Base-by-base conservation (phyloP, 768 basidiomycete species). In the Boletellus emodensis region DNA sequence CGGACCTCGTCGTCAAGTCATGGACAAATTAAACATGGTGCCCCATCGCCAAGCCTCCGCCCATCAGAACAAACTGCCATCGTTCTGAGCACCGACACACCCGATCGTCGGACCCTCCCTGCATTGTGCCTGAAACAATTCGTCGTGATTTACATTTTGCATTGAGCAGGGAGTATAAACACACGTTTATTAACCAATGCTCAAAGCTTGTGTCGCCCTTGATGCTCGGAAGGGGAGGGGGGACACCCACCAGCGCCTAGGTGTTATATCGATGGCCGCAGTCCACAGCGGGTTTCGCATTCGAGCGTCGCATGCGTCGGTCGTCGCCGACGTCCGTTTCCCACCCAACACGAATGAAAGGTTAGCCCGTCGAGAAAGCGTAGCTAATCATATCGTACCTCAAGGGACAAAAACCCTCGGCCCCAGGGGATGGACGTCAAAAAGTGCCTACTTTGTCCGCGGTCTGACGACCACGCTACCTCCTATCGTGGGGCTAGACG, bases 391-490 rank as follows among this genome's bases (percentile, higher is more conserved):
- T 47, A 51, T 54, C 52, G 41, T 53, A 52, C 58, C 52, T 24
- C 20, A 14, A 43, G 15, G 40, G 18, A 38, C 32, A 0, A 41
- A 58, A 54, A 13, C 54, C 64, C 63, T 64, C 64, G 63, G 63
- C 52, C 57, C 64, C 64, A 66, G 24, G 64, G 30, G 64, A 44
- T 33, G 32, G 43, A 32, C 15, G 13, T 14, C 22, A 35, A 33
- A 40, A 49, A 39, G 50, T 38, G 24, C 44, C n/a, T 39, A 51
- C 50, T 46, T 53, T 20, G 13, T 39, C 64, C 55, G 59, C 45
- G 51, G 55, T 54, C 12, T 37, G 49, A 43, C 57, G 54, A 34
- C 64, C 64, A 64, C 63, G 15, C 51, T 64, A 61, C 40, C 63
- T 22, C 63, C 56, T 38, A 57, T 55, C 48, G 52, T 49, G 43